Percentiles rank a stretch among this genome's conserved stretches.
Evolutionary conservation across 768 basidiomycete genomes (phyloP).

Genomic region (Suillus decipiens): DNA sequence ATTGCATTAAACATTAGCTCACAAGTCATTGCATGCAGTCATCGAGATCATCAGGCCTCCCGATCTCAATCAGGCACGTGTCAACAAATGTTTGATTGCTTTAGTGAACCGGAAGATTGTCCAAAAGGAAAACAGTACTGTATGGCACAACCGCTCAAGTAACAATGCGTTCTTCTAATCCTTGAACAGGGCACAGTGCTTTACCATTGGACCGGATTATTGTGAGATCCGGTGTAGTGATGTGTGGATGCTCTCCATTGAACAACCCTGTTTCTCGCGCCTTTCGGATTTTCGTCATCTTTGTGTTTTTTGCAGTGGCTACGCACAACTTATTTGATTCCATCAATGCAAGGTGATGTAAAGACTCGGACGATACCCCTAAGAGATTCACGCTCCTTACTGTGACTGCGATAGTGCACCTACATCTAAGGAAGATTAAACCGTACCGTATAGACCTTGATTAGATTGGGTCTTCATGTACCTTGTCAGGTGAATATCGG

Average conservation of each 20-base stretch:
- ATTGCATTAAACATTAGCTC: not conserved
- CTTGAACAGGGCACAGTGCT: conserved; percentile 57
- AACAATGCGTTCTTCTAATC: not conserved
- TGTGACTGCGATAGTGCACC: not conserved
- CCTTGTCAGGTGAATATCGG: no score
- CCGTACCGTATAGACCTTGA: not conserved
- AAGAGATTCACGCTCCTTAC: not conserved
- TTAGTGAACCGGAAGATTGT: conserved; percentile 87
- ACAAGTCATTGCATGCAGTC: conserved; percentile 46
- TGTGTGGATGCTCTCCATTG: not conserved
- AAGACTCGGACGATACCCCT: not conserved
- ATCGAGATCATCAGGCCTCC: conserved; percentile 75
- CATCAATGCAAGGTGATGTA: not conserved
- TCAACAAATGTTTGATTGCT: conserved; percentile 92
- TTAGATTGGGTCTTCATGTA: not conserved
- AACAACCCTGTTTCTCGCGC: not conserved
- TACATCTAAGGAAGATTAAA: not conserved
- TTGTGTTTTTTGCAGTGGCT: not conserved
- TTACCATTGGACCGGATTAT: conserved; percentile 68
- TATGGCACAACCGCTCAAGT: conserved; percentile 28
- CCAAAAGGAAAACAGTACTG: conserved; percentile 67
- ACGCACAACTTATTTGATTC: no score
- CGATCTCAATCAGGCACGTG: conserved; percentile 85
- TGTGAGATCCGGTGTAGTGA: conserved; percentile 19
- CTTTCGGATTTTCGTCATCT: not conserved